phyloP scores from a whole-genome alignment of 177 flowering plant genomes.

The Tripterygium wilfordii region DNA sequence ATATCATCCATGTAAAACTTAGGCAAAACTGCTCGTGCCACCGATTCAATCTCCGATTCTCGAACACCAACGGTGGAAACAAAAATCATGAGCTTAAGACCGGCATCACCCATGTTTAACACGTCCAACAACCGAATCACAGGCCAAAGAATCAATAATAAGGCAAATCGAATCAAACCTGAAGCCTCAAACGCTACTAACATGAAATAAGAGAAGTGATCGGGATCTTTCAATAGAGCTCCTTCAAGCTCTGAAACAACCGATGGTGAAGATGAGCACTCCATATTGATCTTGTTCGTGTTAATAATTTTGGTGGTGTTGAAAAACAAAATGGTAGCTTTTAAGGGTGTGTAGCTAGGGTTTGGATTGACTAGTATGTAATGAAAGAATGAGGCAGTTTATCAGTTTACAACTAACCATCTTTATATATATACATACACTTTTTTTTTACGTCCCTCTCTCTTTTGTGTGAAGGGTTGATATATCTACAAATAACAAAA shows the following conservation, averaged over 20 bases:
- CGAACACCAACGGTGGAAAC: conserved; percentile 57
- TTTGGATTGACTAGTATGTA: conserved; percentile 20
- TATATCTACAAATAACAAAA: conserved; percentile 12
- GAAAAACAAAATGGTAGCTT: not conserved
- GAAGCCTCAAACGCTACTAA: conserved; percentile 88
- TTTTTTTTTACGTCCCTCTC: not conserved
- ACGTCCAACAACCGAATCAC: conserved; percentile 38
- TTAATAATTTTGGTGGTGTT: not conserved
- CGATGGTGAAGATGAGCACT: conserved; percentile 19
- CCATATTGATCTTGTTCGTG: not conserved
- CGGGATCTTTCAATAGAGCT: conserved; percentile 47
- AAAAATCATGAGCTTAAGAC: conserved; percentile 61
- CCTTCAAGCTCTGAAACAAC: conserved; percentile 85
- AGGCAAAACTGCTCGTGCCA: conserved; percentile 89
- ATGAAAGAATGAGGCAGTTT: conserved; percentile 22
- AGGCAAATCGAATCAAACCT: conserved; percentile 67
- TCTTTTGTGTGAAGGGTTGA: conserved; percentile 8
- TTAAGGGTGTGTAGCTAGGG: not conserved
- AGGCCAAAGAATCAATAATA: conserved; percentile 71
- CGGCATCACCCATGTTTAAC: conserved; percentile 37
- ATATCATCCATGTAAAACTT: conserved; percentile 91
- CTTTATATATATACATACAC: too few species aligned
- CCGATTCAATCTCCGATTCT: conserved; percentile 63
- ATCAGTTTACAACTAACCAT: conserved; percentile 35
- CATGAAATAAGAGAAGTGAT: conserved; percentile 92